Base-by-base conservation (phyloP, 208 protist genomes). In the Leishmania mexicana region DNA sequence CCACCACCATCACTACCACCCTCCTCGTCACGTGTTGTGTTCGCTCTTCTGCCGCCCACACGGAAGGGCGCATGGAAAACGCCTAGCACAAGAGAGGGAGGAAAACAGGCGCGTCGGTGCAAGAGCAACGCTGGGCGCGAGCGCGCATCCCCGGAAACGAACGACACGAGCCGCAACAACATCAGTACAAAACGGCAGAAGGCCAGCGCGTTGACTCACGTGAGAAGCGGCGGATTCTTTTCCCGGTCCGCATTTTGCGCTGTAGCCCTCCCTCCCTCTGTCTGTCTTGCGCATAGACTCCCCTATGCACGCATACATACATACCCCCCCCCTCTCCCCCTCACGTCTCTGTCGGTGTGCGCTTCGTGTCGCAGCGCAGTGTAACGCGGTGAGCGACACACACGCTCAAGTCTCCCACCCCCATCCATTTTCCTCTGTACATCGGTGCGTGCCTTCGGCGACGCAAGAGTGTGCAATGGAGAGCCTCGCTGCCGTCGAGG, bases 401-500 rank as follows among this genome's bases (percentile, higher is more conserved):
- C 60, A 17, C 60, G 2, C 15, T 17, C 60, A 28, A 28, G 60
- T 67, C 42, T 47, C 42, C 70, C 17, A 2, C 19, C 15, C 71
- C 68, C 57, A 35, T 40, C 31, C 40, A 10, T 51, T 35, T 11
- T 31, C 40, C 7, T 51, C 7, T 7, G 15, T n/a, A 58, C 17
- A 31, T 72, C 13, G 11, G 38, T 72, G 35, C 70, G 31, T 78
- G 38, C 45, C 49, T 45, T 51, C 47, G 24, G 15, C 62, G 53
- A 47, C 70, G n/a, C 53, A 3, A 80, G 47, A 67, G 72, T 10
- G 4, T 54, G 54, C 35, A 31, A 76, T 76, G 73, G 73, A n/a
- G 35, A 47, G 73, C 21, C 35, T 78, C 42, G 58, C 76, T 45
- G 45, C 78, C 28, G 65, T 24, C 7, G 79, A 40, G 5, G 76